Conservation (phyloP, 1,284 basidiomycete species). For the Sanghuangporus sanghuang region DNA sequence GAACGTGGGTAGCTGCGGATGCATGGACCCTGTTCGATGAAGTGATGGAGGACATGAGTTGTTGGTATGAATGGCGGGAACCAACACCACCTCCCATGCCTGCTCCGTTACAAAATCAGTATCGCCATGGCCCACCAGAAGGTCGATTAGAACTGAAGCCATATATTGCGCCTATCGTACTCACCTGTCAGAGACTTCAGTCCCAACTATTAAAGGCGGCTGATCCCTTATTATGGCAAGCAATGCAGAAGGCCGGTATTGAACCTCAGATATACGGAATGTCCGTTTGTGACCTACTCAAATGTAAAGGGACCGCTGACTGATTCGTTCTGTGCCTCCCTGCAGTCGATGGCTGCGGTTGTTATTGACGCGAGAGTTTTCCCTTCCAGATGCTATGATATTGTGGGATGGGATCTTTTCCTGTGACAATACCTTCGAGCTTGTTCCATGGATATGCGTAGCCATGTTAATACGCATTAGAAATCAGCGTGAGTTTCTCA, state of each 20-base stretch:
- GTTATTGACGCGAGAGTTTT: conserved; percentile 86
- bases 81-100: conserved; percentile 27
- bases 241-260: conserved; percentile 72
- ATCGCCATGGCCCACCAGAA: conserved; percentile 24
- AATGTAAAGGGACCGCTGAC: conserved; percentile 1
- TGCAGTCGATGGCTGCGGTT: conserved; percentile 84
- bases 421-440: conserved; percentile 64
- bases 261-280: conserved; percentile 96
- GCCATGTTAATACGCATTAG: conserved; percentile 91
- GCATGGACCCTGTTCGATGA: conserved; percentile 76
- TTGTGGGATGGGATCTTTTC: conserved; percentile 93
- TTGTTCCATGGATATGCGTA: conserved; percentile 82
- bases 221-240: conserved; percentile 77
- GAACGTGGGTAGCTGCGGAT: conserved; percentile 74
- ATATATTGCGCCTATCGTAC: conserved; percentile 79
- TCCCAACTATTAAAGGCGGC: conserved; percentile 65
- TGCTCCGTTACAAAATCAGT: conserved; percentile 8
- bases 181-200: conserved; percentile 76
- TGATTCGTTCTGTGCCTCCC: conserved; percentile 3
- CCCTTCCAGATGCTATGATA: conserved; percentile 66
- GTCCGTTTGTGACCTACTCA: conserved; percentile 39
- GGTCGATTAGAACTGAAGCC: conserved; percentile 47
- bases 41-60: conserved; percentile 71
- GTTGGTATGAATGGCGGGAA: conserved; percentile 90
- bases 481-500: conserved; percentile 60